phyloP scores from a whole-genome alignment of 2,329 filamentous ascomycete species.

The Diaporthe eres region DNA sequence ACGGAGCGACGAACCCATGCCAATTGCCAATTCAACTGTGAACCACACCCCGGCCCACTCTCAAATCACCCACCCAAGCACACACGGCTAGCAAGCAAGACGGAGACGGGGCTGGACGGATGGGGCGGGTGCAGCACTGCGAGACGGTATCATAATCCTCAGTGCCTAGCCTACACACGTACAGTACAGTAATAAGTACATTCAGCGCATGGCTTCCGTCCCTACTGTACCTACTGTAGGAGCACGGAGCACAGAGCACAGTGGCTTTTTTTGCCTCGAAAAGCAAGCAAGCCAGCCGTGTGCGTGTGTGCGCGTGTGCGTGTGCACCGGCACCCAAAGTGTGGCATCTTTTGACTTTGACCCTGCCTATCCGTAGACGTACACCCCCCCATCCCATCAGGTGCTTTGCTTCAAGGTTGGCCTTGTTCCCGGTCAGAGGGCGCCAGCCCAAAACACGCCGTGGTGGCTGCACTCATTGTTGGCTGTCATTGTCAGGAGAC shows the following conservation, averaged over 20 bases:
- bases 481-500: conserved; percentile 30
- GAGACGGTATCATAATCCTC: conserved; percentile 24
- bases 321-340: conserved; percentile 29
- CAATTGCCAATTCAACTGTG: conserved; percentile 33
- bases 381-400: conserved; percentile 4
- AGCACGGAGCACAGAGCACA: conserved; percentile 23
- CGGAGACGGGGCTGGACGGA: conserved; percentile 29
- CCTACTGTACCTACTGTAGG: background rate
- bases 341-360: conserved; percentile 32
- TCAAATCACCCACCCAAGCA: conserved; percentile 25
- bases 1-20: conserved; percentile 19
- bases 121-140: conserved; percentile 31
- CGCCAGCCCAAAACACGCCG: conserved; percentile 23
- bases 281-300: conserved; percentile 32
- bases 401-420: conserved; percentile 21
- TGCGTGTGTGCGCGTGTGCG: conserved; percentile 4
- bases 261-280: conserved; percentile 15
- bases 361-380: background rate
- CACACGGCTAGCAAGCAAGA: conserved; percentile 15
- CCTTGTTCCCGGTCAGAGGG: conserved; percentile 10
- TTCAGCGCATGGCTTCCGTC: background rate
- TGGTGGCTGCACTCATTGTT: conserved; percentile 1
- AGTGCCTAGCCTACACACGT: background rate
- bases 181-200: conserved; percentile 8
- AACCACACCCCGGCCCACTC: conserved; percentile 34